phyloP scores from a whole-genome alignment of 345 rosid genomes.

The Hypericum androsaemum region DNA sequence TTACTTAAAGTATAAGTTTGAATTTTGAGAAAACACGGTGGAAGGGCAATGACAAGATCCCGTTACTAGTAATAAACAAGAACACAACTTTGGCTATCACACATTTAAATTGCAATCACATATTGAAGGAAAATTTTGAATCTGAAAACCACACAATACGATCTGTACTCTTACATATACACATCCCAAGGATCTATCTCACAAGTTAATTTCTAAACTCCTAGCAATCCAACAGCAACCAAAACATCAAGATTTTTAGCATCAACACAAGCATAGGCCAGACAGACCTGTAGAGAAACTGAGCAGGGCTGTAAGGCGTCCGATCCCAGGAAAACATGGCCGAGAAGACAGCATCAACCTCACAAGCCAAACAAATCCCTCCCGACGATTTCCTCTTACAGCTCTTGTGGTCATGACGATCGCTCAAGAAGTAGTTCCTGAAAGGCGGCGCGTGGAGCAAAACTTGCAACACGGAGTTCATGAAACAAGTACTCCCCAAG shows the following conservation, averaged over 20 bases:
- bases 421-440: slow-evolving; percentile 22
- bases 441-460: slow-evolving; percentile 23
- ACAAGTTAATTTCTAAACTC: too few relatives aligned
- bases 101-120: too few relatives aligned
- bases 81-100: too few relatives aligned
- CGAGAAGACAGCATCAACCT: slow-evolving; percentile 14
- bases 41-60: slow-evolving; percentile 6
- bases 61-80: too few relatives aligned
- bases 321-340: slow-evolving; percentile 21
- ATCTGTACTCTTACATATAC: too few relatives aligned
- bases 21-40: background rate
- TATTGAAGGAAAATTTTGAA: too few relatives aligned
- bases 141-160: too few relatives aligned
- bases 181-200: too few relatives aligned
- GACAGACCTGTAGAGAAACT: slow-evolving; percentile 27
- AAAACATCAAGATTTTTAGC: background rate
- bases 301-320: slow-evolving; percentile 24
- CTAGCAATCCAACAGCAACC: background rate
- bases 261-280: slow-evolving; percentile 8
- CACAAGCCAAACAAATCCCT: slow-evolving; percentile 20
- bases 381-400: slow-evolving; percentile 17
- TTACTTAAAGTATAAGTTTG: slow-evolving; percentile 12
- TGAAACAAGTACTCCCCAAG: slow-evolving; percentile 24
- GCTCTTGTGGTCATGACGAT: slow-evolving; percentile 15
- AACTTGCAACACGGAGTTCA: slow-evolving; percentile 27